These are phyloP conservation scores for Climacium dendroides DNA, from an alignment of 225 moss, liverwort and hornwort genomes.

Conservation along the genomic window DNA sequence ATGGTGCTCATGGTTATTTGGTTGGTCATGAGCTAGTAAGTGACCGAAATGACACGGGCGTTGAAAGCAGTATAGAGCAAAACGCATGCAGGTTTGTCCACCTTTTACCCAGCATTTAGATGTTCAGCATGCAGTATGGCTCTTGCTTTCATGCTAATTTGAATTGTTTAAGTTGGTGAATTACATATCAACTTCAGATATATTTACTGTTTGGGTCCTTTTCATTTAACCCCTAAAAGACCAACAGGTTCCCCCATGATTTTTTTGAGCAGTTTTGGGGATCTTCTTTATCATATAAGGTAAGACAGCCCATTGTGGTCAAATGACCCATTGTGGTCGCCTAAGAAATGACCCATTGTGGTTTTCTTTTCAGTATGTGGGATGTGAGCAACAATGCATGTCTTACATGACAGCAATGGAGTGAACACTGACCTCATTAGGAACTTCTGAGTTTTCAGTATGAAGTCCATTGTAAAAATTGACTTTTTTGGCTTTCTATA, in stretches of 20 bases:
- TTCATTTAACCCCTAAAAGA: not conserved
- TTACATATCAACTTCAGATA: not conserved
- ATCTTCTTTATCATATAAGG: not conserved
- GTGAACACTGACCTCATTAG: too few relatives aligned
- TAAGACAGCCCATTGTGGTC: too few relatives aligned
- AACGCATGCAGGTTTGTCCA: conserved; percentile 24
- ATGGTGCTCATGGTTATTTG: conserved; percentile 67
- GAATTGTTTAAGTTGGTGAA: not conserved
- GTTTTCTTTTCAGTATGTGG: too few relatives aligned
- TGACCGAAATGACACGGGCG: not conserved
- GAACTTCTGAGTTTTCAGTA: too few relatives aligned
- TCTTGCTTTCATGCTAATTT: not conserved
- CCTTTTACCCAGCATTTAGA: not conserved
- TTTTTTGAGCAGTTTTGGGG: not conserved
- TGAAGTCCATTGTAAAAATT: too few relatives aligned
- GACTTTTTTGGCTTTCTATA: too few relatives aligned
- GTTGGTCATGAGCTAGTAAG: conserved; percentile 19
- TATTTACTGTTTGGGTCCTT: not conserved
- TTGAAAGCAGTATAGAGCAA: not conserved
- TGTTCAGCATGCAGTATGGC: not conserved
- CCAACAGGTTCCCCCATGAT: not conserved
- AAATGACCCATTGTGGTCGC: too few relatives aligned
- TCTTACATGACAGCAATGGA: too few relatives aligned
- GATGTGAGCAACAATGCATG: too few relatives aligned
- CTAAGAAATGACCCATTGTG: too few relatives aligned